These are phyloP conservation scores for Salicornia ramosissima DNA, from an alignment of 148 eudicot species.

Conservation along the genomic window DNA sequence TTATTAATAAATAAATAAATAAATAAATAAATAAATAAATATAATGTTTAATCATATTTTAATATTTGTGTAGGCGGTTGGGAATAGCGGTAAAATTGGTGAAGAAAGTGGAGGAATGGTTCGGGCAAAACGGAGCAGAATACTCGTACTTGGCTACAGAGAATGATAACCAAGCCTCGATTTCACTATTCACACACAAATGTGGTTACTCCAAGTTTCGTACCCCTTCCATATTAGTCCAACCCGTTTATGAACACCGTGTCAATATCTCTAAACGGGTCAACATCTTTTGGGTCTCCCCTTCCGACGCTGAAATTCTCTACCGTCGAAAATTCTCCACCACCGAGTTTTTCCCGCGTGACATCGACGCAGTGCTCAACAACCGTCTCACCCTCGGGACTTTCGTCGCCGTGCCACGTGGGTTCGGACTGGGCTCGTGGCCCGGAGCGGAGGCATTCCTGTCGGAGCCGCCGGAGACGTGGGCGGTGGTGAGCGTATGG, in stretches of 20 bases:
- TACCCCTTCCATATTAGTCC: slow-evolving; percentile 78
- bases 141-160: slow-evolving; percentile 90
- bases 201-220: slow-evolving; percentile 86
- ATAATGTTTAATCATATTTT: too few relatives aligned
- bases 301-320: slow-evolving; percentile 62
- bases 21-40: too few relatives aligned
- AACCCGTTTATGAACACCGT: slow-evolving; percentile 83
- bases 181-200: slow-evolving; percentile 69
- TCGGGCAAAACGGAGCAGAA: slow-evolving; percentile 60
- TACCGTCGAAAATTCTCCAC: slow-evolving; percentile 72
- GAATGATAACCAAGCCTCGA: slow-evolving; percentile 64
- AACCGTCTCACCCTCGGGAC: slow-evolving; percentile 68
- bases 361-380: slow-evolving; percentile 60
- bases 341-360: slow-evolving; percentile 85
- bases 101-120: slow-evolving; percentile 69
- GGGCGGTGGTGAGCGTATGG: slow-evolving; percentile 89
- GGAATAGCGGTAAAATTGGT: slow-evolving; percentile 74
- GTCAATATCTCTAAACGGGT: slow-evolving; percentile 31
- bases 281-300: slow-evolving; percentile 41
- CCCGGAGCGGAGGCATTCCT: slow-evolving; percentile 40
- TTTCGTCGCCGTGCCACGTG: slow-evolving; percentile 58
- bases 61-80: slow-evolving; percentile 54
- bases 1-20: too few relatives aligned
- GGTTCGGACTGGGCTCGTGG: slow-evolving; percentile 28
- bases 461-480: slow-evolving; percentile 55